Percentiles rank a stretch among this genome's conserved stretches.
These are phyloP conservation scores for Tylopilus vinaceipallidus DNA, from an alignment of 768 basidiomycete genomes.

Conservation along the genomic window DNA sequence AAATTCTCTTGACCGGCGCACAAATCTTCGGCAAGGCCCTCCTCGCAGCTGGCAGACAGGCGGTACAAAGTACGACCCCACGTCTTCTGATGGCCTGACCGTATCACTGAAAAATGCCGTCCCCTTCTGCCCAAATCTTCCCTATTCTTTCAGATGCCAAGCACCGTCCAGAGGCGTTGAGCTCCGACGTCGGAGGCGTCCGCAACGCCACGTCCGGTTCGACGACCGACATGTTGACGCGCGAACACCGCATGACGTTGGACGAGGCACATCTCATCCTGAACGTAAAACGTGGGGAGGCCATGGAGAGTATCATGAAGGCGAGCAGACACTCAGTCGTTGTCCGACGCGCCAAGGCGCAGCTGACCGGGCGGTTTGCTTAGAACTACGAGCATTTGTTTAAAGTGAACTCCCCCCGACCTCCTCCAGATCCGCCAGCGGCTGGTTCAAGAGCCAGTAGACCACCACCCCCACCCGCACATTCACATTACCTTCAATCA, in stretches of 20 bases:
- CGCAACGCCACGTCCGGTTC: conserved; percentile 75
- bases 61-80: conserved; percentile 76
- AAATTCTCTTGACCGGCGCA: conserved; percentile 73
- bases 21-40: conserved; percentile 92
- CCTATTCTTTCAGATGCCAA: conserved; percentile 65
- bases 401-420: conserved; percentile 79
- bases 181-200: conserved; percentile 69
- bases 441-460: conserved; percentile 39
- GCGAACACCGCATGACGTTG: conserved; percentile 87
- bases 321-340: conserved; percentile 38
- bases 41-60: conserved; percentile 85
- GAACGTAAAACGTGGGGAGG: conserved; percentile 76
- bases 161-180: conserved; percentile 68
- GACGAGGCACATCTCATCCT: conserved; percentile 94
- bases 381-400: conserved; percentile 95
- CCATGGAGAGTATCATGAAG: conserved; percentile 67
- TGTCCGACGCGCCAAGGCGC: not conserved
- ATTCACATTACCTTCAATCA: conserved; percentile 93
- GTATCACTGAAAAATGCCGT: not conserved
- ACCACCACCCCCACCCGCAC: conserved; percentile 40
- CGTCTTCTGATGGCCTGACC: not conserved
- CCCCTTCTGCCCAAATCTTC: not conserved
- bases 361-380: conserved; percentile 2
- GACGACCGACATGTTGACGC: conserved; percentile 75
- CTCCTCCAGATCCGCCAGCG: conserved; percentile 47